These are phyloP conservation scores for Pseudozyma sp. DNA, from an alignment of 1,284 basidiomycete species.

Conservation along the genomic window DNA sequence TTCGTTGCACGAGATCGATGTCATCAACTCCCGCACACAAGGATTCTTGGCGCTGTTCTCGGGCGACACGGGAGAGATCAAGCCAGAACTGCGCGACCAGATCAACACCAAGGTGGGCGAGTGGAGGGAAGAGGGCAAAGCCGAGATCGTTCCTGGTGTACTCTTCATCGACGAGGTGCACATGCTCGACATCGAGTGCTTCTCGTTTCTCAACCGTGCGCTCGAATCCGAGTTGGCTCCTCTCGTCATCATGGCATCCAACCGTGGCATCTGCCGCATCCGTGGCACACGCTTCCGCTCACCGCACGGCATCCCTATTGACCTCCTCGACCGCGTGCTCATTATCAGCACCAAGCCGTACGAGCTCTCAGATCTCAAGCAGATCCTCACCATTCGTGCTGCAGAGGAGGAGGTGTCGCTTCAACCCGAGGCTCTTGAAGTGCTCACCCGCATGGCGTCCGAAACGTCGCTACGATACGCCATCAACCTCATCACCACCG, in stretches of 20 bases:
- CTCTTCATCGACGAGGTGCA: constrained; percentile 77
- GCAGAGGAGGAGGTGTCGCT: constrained; percentile 96
- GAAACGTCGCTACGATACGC: constrained; percentile 83
- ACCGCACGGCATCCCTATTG: constrained; percentile 93
- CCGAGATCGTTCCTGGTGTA: constrained; percentile 93
- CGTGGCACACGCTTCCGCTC: constrained; percentile 93
- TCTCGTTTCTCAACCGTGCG: constrained; percentile 96
- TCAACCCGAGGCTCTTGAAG: constrained; percentile 78
- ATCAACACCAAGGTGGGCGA: constrained; percentile 97
- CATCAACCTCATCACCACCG: constrained; percentile 90
- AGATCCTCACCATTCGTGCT: constrained; percentile 93
- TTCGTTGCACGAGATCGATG: constrained; percentile 97
- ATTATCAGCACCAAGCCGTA: constrained; percentile 97
- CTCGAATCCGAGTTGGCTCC: constrained; percentile 93
- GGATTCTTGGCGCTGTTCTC: constrained; percentile 76
- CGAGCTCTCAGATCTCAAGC: constrained; percentile 81
- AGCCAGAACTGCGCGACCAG: constrained; percentile 94
- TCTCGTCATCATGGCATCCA: constrained; percentile 97
- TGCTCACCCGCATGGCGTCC: constrained; percentile 85
- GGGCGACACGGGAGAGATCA: constrained; percentile 96
- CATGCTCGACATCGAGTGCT: constrained; percentile 99
- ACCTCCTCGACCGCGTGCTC: constrained; percentile 91
- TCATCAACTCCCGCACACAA: constrained; percentile 98
- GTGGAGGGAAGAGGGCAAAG: constrained; percentile 98
- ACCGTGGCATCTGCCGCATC: constrained; percentile 92